phyloP scores from a whole-genome alignment of 2,329 filamentous ascomycete genomes.

The Juglanconis juglandina region DNA sequence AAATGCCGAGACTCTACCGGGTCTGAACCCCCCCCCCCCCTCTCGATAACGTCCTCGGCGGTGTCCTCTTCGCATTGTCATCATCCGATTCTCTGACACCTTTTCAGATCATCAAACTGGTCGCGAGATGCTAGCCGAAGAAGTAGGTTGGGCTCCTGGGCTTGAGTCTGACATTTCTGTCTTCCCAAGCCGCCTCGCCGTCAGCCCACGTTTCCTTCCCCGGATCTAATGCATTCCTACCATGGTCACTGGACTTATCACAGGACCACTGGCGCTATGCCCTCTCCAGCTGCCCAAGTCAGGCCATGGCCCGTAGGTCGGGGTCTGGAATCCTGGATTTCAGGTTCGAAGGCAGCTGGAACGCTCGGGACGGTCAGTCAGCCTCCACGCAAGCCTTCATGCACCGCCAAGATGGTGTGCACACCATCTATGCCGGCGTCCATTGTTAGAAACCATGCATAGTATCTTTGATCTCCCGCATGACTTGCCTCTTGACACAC shows the following conservation, averaged over 20 bases:
- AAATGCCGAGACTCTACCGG: conserved; percentile 8
- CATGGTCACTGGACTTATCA: neutral
- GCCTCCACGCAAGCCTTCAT: conserved; percentile 13
- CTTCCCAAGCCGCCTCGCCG: neutral
- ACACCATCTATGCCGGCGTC: conserved; percentile 1
- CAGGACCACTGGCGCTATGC: neutral
- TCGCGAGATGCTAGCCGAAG: neutral
- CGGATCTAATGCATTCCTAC: neutral
- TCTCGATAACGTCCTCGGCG: neutral
- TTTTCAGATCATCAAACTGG: neutral
- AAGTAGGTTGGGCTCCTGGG: neutral
- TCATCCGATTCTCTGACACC: too few relatives aligned
- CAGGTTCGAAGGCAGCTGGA: conserved; percentile 3
- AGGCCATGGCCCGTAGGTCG: conserved; percentile 3
- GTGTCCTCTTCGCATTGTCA: too few relatives aligned
- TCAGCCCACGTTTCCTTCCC: neutral
- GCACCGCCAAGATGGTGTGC: conserved; percentile 13
- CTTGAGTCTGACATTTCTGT: conserved; percentile 1
- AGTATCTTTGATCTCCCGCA: neutral
- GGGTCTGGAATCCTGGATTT: neutral
- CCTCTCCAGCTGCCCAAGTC: neutral
- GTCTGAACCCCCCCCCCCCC: neutral
- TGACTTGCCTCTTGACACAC: conserved; percentile 1
- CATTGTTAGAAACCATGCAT: neutral
- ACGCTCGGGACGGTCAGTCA: conserved; percentile 13